phyloP scores from a whole-genome alignment of 139 green algal species.

The Chlorella sp. region DNA sequence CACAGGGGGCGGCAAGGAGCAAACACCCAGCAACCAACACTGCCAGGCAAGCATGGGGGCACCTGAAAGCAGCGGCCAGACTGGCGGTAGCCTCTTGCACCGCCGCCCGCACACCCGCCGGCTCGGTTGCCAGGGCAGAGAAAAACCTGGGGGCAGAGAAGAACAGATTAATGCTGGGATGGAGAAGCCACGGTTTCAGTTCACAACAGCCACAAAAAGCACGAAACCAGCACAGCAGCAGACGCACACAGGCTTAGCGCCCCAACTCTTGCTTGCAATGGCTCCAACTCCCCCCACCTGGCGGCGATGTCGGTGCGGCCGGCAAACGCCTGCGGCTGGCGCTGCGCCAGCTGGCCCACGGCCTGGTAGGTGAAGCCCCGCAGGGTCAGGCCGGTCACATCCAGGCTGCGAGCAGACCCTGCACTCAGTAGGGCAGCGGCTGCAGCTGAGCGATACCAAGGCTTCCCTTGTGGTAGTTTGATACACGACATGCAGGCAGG shows the following conservation, averaged over 20 bases:
- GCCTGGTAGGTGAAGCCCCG: conserved; percentile 88
- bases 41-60: not conserved
- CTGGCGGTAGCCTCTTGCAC: conserved; percentile 74
- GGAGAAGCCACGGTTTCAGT: no score
- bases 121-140: conserved; percentile 67
- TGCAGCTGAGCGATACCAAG: no score
- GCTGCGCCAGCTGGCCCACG: conserved; percentile 71
- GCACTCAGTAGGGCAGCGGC: no score
- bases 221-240: no score
- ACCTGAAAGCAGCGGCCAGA: conserved; percentile 70
- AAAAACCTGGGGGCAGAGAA: conserved; percentile 52
- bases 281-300: no score
- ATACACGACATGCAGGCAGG: no score
- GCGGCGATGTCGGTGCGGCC: conserved; percentile 61
- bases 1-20: not conserved
- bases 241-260: not conserved
- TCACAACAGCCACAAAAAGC: no score
- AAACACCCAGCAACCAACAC: not conserved
- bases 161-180: no score
- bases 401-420: conserved; percentile 15
- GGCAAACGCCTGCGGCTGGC: conserved; percentile 62
- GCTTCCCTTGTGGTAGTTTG: no score
- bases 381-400: conserved; percentile 57
- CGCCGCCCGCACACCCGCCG: conserved; percentile 67
- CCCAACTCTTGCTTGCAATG: no score